phyloP scores from a whole-genome alignment of 1,284 basidiomycete species.

The Vanrija humicola region DNA sequence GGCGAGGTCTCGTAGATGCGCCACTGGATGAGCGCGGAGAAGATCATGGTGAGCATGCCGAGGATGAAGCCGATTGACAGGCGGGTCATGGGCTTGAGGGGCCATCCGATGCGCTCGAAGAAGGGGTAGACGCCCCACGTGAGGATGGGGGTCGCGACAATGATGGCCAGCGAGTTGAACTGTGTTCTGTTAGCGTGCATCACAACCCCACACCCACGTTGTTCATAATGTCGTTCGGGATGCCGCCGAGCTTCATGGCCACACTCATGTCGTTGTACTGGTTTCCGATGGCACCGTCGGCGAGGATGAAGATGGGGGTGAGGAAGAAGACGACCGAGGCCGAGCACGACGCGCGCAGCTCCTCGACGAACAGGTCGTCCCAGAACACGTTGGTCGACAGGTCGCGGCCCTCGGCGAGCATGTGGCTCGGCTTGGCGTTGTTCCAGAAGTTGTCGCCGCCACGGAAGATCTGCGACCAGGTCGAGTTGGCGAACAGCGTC shows the following conservation, averaged over 20 bases:
- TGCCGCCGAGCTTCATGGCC: conserved; percentile 48
- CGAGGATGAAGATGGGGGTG: conserved; percentile 52
- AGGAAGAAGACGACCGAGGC: conserved; percentile 52
- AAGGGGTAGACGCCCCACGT: conserved; percentile 51
- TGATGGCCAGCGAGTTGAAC: conserved; percentile 52
- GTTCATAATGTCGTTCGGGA: conserved; percentile 53
- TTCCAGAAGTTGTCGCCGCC: conserved; percentile 50
- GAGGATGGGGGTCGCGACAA: conserved; percentile 51
- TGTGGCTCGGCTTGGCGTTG: conserved; percentile 48
- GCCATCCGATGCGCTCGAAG: conserved; percentile 43
- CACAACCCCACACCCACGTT: conserved; percentile 22
- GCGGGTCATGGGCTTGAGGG: conserved; percentile 36
- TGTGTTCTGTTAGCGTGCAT: conserved; percentile 32
- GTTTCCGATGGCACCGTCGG: conserved; percentile 49
- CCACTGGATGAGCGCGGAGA: conserved; percentile 51
- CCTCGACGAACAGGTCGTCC: conserved; percentile 53
- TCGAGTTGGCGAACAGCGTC: conserved; percentile 21
- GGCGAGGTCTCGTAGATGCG: conserved; percentile 51
- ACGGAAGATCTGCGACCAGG: conserved; percentile 18
- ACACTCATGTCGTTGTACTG: conserved; percentile 48
- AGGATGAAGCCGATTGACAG: conserved; percentile 39
- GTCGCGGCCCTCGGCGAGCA: conserved; percentile 14
- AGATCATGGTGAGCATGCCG: conserved; percentile 48
- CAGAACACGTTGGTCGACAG: conserved; percentile 47
- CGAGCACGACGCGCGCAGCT: conserved; percentile 49